A percentile compares a stretch with the other conserved stretches of the same genome.
These are phyloP conservation scores for Cenococcum geophilum DNA, from an alignment of 495 filamentous ascomycete species.

Conservation along the genomic window DNA sequence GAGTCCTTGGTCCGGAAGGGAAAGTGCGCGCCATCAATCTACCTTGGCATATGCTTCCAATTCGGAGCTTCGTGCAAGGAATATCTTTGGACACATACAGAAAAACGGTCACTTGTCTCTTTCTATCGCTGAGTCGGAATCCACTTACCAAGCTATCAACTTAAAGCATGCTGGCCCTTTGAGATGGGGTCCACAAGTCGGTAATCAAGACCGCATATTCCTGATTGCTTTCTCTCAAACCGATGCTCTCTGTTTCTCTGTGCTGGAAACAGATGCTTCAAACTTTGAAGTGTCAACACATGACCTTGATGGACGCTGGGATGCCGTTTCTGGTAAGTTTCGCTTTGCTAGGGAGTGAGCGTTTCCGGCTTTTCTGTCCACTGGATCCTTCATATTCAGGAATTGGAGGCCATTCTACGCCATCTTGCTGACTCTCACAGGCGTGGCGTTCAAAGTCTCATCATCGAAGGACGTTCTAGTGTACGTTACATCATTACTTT, in stretches of 20 bases:
- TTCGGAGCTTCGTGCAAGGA: conserved; percentile 15
- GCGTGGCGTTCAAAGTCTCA: conserved; percentile 12
- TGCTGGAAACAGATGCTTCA: conserved; percentile 12
- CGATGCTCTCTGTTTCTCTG: conserved; percentile 10
- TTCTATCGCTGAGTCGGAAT: conserved; percentile 8
- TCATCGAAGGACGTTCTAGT: background rate
- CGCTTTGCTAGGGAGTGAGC: background rate
- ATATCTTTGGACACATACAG: background rate
- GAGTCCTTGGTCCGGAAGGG: conserved; percentile 35
- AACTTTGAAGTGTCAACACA: background rate
- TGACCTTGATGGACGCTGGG: conserved; percentile 22
- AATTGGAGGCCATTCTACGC: background rate
- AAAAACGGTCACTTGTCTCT: background rate
- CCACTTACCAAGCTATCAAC: conserved; percentile 9
- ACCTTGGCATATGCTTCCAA: conserved; percentile 39
- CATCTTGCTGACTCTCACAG: background rate
- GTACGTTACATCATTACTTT: conserved; percentile 18
- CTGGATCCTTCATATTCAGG: background rate
- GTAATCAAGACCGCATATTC: background rate
- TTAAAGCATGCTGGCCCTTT: conserved; percentile 14
- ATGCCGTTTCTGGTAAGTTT: conserved; percentile 21
- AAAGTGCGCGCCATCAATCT: conserved; percentile 30
- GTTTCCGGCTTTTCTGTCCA: too few species aligned
- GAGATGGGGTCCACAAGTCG: conserved; percentile 18
- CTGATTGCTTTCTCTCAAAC: conserved; percentile 14